Evolutionary conservation across 352 stramenopile species (phyloP), one percentile per base, ranked within the genome.

Genomic region (Phytophthora sp.): DNA sequence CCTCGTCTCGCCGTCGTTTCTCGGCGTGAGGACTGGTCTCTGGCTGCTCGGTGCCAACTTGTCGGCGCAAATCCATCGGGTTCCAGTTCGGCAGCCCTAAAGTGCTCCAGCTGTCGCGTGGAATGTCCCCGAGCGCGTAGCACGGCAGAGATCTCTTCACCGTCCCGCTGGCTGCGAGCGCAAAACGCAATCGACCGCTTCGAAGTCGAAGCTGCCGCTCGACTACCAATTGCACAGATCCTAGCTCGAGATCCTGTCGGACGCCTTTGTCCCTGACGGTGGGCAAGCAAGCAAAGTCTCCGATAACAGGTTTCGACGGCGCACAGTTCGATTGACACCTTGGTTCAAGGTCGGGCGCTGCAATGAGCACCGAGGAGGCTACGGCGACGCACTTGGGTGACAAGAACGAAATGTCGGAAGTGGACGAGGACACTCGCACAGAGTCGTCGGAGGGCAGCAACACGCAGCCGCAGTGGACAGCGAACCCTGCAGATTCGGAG

Each of bases 381-480:
- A 7, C 37, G 32, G 27, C 24, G 3, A 49, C 23, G 32, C 32
- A 49, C 13, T 51, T 35, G 21, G 43, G 11, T 18, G 46, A 61
- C 23, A 62, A 66, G 49, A 35, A 44, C 38, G 38, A n/a, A 24
- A 21, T n/a, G 20, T 42, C 28, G 8, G 61, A 69, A 34, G 27
- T 24, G 8, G 59, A 68, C 18, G 62, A 71, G 39, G 63, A 72
- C 42, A 32, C 50, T 30, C 35, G 37, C 2, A 70, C 62, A 3
- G 68, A 66, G 15, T 67, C 61, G 17, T 72, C 62, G 1, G 55
- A 65, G 0, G 56, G 56, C 6, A 59, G 55, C 18, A 53, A 59
- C 9, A 2, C 45, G 6, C 28, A 43, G 5, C 11, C 20, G 21
- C 42, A 62, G 3, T 72, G 39, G 26, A 34, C 42, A 2, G 5